Conservation (phyloP, 768 basidiomycete genomes). For the Mycena haematopus region DNA sequence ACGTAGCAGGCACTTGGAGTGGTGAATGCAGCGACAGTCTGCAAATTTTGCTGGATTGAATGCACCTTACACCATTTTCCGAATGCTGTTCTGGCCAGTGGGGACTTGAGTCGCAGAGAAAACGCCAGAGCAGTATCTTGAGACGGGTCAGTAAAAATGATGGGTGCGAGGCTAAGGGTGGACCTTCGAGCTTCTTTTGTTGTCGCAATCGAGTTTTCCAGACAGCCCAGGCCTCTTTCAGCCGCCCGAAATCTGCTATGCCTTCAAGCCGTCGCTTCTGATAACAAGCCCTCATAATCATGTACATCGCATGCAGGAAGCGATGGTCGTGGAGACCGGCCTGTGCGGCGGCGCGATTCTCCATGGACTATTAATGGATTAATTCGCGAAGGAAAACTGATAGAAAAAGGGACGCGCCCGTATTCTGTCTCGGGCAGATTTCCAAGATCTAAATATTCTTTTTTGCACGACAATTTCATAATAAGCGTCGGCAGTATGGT, state of each 20-base stretch:
- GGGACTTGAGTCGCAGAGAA: constrained; percentile 50
- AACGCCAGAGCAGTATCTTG: constrained; percentile 62
- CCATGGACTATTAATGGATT: constrained; percentile 50
- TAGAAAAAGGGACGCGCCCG: constrained; percentile 48
- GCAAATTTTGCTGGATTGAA: constrained; percentile 52
- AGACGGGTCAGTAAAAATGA: constrained; percentile 21
- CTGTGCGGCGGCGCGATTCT: constrained; percentile 63
- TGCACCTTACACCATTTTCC: constrained; percentile 53
- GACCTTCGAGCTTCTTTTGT: constrained; percentile 55
- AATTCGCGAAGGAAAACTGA: background rate
- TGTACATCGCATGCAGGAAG: constrained; percentile 61
- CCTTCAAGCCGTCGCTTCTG: constrained; percentile 63
- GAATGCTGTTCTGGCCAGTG: constrained; percentile 43
- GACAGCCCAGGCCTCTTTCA: constrained; percentile 51
- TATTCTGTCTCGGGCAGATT: constrained; percentile 54
- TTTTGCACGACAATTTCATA: constrained; percentile 52
- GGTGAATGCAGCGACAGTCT: constrained; percentile 55
- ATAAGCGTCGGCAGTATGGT: constrained; percentile 50
- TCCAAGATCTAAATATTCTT: constrained; percentile 60
- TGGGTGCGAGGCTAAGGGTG: background rate
- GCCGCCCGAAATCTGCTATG: constrained; percentile 51
- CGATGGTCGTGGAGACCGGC: constrained; percentile 61
- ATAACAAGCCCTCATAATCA: constrained; percentile 75
- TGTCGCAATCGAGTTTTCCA: constrained; percentile 57
- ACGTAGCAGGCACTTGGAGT: constrained; percentile 47